These are phyloP conservation scores for Helotiales sp. DNA, from an alignment of 2,329 filamentous ascomycete species.

Conservation along the genomic window DNA sequence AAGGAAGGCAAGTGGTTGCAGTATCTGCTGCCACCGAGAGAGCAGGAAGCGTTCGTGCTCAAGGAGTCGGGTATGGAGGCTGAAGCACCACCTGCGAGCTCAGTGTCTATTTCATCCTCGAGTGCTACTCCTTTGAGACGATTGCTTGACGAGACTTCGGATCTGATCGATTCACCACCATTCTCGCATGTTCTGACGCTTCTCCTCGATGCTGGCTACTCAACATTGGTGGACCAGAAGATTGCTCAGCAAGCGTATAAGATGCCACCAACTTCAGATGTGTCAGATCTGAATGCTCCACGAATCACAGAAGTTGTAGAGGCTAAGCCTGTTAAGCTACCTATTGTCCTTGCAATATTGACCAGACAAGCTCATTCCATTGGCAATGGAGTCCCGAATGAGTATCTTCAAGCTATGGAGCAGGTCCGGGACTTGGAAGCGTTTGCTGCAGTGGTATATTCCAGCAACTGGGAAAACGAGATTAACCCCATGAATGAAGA, in stretches of 20 bases:
- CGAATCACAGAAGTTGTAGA: slow-evolving; percentile 54
- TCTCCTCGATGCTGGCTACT: slow-evolving; percentile 85
- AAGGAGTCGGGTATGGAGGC: slow-evolving; percentile 78
- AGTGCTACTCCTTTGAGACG: slow-evolving; percentile 66
- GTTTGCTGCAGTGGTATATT: slow-evolving; percentile 85
- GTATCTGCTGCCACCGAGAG: slow-evolving; percentile 76
- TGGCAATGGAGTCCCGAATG: slow-evolving; percentile 73
- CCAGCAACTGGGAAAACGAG: slow-evolving; percentile 76
- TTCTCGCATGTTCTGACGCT: slow-evolving; percentile 85
- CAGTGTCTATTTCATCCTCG: slow-evolving; percentile 37
- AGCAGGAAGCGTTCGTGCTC: slow-evolving; percentile 81
- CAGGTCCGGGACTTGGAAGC: slow-evolving; percentile 73
- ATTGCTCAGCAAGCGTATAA: slow-evolving; percentile 80
- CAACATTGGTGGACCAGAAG: slow-evolving; percentile 78
- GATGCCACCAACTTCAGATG: slow-evolving; percentile 40
- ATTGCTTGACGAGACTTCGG: slow-evolving; percentile 91
- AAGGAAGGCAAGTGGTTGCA: slow-evolving; percentile 67
- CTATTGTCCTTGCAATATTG: slow-evolving; percentile 85
- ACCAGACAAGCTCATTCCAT: slow-evolving; percentile 90
- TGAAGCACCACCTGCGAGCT: slow-evolving; percentile 44
- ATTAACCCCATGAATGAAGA: slow-evolving; percentile 42
- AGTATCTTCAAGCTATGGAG: slow-evolving; percentile 75
- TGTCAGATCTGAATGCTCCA: slow-evolving; percentile 23
- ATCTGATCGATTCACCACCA: slow-evolving; percentile 89
- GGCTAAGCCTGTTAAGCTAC: slow-evolving; percentile 66